Evolutionary conservation across 2,329 filamentous ascomycete genomes (phyloP).

Genomic region (Aspergillus udagawae): DNA sequence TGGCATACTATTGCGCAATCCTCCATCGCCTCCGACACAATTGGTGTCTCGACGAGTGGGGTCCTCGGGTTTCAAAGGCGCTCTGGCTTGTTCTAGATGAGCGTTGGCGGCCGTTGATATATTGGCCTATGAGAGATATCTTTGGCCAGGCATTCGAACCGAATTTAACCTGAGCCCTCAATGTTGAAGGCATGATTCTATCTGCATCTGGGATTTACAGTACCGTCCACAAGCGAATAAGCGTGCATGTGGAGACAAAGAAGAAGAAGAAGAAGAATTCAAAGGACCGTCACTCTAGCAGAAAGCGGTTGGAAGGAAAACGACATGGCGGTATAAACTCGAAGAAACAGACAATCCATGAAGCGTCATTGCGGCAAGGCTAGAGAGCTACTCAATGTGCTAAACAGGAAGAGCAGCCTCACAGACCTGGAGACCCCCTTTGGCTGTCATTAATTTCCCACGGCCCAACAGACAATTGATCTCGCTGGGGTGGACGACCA

Average conservation of each 20-base stretch:
- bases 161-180: not conserved
- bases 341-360: not conserved
- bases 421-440: constrained; percentile 13
- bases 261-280: not conserved
- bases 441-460: constrained; percentile 13
- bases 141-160: constrained; percentile 23
- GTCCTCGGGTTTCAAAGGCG: constrained; percentile 62
- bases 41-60: constrained; percentile 68
- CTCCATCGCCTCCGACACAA: constrained; percentile 54
- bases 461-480: constrained; percentile 19
- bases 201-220: too few species aligned
- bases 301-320: too few species aligned
- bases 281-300: not conserved
- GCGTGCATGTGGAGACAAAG: not conserved
- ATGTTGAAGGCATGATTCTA: not conserved
- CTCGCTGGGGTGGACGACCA: constrained; percentile 22
- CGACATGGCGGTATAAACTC: not conserved
- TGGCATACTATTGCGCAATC: constrained; percentile 58
- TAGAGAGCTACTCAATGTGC: not conserved
- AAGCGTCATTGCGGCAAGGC: not conserved
- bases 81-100: constrained; percentile 40
- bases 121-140: constrained; percentile 29
- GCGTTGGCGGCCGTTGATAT: constrained; percentile 26
- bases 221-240: not conserved
- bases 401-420: constrained; percentile 10